Evolutionary conservation across 2,329 filamentous ascomycete genomes (phyloP).

Genomic region (Aureobasidium sp.): DNA sequence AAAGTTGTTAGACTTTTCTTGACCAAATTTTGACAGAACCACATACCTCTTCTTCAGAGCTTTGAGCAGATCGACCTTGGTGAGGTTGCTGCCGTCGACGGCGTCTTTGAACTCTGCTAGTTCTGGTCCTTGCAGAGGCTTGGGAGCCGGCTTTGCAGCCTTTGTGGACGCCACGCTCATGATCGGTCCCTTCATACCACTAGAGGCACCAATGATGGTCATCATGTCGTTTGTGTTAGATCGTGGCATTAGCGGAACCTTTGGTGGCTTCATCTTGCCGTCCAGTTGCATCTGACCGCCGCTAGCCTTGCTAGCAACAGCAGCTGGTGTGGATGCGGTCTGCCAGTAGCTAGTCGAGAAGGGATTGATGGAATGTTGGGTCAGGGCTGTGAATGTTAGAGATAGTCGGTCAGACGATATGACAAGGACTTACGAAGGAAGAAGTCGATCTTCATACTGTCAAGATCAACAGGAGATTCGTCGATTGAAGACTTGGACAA

Average conservation of each 20-base stretch:
- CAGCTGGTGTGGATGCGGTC: constrained; percentile 17
- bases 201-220: constrained; percentile 25
- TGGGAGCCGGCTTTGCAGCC: constrained; percentile 32
- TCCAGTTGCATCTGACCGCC: constrained; percentile 11
- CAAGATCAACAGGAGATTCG: constrained; percentile 20
- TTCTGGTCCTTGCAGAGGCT: constrained; percentile 51
- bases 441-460: constrained; percentile 41
- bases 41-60: constrained; percentile 61
- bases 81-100: constrained; percentile 63
- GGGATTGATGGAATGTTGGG: constrained; percentile 64
- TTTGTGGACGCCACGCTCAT: constrained; percentile 26
- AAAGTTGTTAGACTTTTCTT: constrained; percentile 16
- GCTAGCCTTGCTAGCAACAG: constrained; percentile 12
- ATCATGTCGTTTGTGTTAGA: constrained; percentile 25
- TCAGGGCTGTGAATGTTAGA: constrained; percentile 29
- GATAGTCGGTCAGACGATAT: background rate
- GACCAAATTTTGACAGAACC: background rate
- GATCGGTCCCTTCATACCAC: constrained; percentile 30
- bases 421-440: constrained; percentile 50
- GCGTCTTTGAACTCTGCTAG: constrained; percentile 62
- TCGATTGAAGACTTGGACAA: background rate
- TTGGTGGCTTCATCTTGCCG: constrained; percentile 34
- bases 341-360: constrained; percentile 79
- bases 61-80: constrained; percentile 68
- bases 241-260: constrained; percentile 36